Base-by-base conservation (phyloP, 106 monocot species). In the Xerophyta viscosa region DNA sequence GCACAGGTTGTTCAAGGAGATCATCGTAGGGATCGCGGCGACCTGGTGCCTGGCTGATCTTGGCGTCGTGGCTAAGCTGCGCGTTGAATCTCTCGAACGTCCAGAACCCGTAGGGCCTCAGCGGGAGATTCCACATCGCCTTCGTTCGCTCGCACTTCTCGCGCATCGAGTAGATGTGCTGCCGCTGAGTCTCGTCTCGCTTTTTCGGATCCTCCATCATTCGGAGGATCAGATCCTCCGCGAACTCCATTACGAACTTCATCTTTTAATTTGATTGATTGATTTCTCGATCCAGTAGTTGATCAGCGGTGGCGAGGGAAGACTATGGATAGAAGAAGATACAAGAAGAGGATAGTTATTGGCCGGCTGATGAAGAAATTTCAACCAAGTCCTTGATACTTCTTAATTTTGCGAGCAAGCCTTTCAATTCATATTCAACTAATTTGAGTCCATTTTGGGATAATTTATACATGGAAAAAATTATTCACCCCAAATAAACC, bases 21-120 rank as follows among this genome's bases (percentile, higher is more conserved):
- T 87, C 87, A 41, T 93, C 92, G 61, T 93, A 93, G 69, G 92
- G 87, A 41, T 93, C 92, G 17, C 92, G 80, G 49, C 92, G 83
- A 27, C 92, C 92, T 19, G 80, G 80, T 7, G 48, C 77, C 63
- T 83, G 83, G 63, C 83, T 83, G 62, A 77, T 83, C 73, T 77
- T 69, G 15, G 83, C 56, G 47, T 93, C 92, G 41, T 31, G 54
- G 23, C 27, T 36, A 39, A 93, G 71, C 83, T 93, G 92, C 36
- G 71, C 62, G 57, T 93, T 93, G 83, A 93, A 87, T 15, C 75
- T 67, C n/a, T 93, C 92, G 74, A 93, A 93, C 58, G 80, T 93
- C 87, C 92, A 87, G 80, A 87, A 93, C 17, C 92, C 92, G 62
- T 87, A 93, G 50, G 92, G 87, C 54, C 80, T 80, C 41, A 93